Conservation (phyloP, 179 eudicot genomes). For the Beta lomatogona region DNA sequence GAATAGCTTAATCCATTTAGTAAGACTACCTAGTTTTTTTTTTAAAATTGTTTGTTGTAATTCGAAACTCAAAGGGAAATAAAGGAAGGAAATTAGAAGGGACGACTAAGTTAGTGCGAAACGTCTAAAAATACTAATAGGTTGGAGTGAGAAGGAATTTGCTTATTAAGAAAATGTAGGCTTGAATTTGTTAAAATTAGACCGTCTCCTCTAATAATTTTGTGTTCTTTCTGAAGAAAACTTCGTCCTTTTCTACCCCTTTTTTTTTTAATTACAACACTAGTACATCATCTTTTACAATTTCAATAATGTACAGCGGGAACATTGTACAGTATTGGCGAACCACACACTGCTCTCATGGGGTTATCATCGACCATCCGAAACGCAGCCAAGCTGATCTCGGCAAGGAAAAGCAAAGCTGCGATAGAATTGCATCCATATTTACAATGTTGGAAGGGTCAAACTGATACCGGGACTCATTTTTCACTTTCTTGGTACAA, state of each 20-base stretch:
- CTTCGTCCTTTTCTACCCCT: background rate
- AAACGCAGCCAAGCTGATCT: conserved; percentile 16
- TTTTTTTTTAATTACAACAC: conserved; percentile 23
- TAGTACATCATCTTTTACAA: conserved; percentile 17
- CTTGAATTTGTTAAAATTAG: too few relatives aligned
- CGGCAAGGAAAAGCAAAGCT: conserved; percentile 16
- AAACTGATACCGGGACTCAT: conserved; percentile 6
- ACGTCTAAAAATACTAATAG: too few relatives aligned
- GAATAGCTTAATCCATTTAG: too few relatives aligned
- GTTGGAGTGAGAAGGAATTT: too few relatives aligned
- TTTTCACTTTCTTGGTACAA: conserved; percentile 2
- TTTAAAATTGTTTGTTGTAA: too few relatives aligned
- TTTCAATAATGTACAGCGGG: conserved; percentile 33
- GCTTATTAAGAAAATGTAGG: too few relatives aligned
- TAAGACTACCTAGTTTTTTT: too few relatives aligned
- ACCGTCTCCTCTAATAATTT: too few relatives aligned
- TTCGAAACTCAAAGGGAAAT: too few relatives aligned
- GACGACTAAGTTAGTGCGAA: too few relatives aligned
- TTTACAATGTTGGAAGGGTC: conserved; percentile 31
- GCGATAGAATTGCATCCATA: conserved; percentile 21
- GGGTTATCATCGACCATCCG: conserved; percentile 11
- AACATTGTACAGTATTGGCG: conserved; percentile 9
- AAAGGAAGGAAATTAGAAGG: too few relatives aligned
- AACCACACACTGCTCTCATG: conserved; percentile 10
- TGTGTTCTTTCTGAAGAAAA: background rate